These are phyloP conservation scores for Capsicum rhomboideum DNA, from an alignment of 257 asterid genomes.

Conservation along the genomic window DNA sequence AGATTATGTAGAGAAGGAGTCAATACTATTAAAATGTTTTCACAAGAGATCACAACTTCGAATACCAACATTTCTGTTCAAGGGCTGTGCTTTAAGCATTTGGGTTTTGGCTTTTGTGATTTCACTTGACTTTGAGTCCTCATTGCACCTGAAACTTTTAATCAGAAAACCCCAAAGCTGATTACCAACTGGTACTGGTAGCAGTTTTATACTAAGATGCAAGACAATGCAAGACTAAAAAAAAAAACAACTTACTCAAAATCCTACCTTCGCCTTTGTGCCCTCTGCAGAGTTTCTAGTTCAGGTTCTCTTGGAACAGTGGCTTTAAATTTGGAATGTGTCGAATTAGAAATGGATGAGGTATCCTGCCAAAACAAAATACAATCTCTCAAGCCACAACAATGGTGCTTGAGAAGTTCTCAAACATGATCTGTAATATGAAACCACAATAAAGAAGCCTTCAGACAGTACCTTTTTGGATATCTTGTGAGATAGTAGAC, in stretches of 20 bases:
- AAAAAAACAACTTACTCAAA: background rate
- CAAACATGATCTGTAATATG: background rate
- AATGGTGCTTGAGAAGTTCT: background rate
- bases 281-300: constrained; percentile 68
- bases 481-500: constrained; percentile 48
- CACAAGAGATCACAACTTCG: background rate
- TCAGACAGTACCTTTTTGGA: constrained; percentile 42
- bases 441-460: background rate
- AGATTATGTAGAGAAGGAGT: background rate
- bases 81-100: constrained; percentile 28
- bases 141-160: constrained; percentile 45
- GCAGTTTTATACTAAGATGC: background rate
- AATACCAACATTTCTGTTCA: constrained; percentile 60
- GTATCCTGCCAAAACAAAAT: constrained; percentile 1
- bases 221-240: background rate
- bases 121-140: constrained; percentile 40
- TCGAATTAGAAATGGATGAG: background rate
- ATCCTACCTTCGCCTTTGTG: constrained; percentile 54
- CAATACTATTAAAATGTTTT: background rate
- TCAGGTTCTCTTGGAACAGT: constrained; percentile 80
- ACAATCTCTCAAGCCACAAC: background rate
- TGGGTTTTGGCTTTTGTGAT: constrained; percentile 23
- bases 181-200: background rate
- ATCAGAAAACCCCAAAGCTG: background rate
- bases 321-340: constrained; percentile 27